Base-by-base conservation (phyloP, 2,329 filamentous ascomycete species). In the Penicillium sp. region DNA sequence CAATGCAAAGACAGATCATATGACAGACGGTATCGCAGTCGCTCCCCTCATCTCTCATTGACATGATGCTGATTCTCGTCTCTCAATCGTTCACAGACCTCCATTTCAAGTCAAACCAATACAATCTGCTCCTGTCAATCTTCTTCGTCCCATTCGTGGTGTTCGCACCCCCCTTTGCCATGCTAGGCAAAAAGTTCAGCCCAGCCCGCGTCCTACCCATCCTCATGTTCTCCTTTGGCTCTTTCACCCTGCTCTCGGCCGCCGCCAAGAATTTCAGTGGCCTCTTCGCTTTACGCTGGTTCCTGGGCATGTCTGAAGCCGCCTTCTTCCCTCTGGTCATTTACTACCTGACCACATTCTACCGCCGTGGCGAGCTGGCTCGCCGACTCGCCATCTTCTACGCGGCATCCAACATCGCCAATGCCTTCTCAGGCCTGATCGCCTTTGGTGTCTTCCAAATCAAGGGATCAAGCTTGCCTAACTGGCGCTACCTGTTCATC, bases 91-190 rank as follows among this genome's bases (percentile, higher is more conserved):
- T n/a, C 7, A 71, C 41, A 77, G 76, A 78, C 54, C 76, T 91
- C 19, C 72, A 83, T 35, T 87, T 92, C 74, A 81, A 81, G 44
- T 72, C 76, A 0, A 82, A 86, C 62, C 82, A 90, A 70, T 90
- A 91, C 76, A 91, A 90, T 70, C 81, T 86, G 31, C 82, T 91
- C 50, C 74, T 91, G 37, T 83, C 82, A 53, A 86, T 92, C 63
- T 92, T 92, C 79, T 92, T 89, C 73, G 80, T 92, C 6, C 89
- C 89, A 0, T 91, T 89, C 70, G 88, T 91, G 37, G 69, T 92
- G 3, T 89, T 87, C 55, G 88, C 87, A 1, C 87, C 87, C 0
- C 85, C 87, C 1, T 74, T 90, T 40, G 81, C 79, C 13, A 87
- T 91, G 76, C 69, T 89, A 4, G 88, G 88, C 55, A 91, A 90